These are phyloP conservation scores for Withania somnifera DNA, from an alignment of 305 asterid species.

Conservation along the genomic window DNA sequence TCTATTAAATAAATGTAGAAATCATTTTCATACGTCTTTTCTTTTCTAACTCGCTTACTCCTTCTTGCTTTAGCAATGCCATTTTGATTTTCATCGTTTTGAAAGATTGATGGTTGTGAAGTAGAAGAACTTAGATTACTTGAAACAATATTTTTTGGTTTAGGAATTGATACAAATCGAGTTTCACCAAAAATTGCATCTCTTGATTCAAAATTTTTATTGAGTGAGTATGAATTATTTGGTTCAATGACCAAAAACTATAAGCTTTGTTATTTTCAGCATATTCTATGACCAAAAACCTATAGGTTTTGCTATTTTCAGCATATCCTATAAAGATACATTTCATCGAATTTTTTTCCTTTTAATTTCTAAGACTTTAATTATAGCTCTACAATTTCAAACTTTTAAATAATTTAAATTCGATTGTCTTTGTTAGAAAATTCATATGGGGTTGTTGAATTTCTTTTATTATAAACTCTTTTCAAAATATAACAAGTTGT, in stretches of 20 bases:
- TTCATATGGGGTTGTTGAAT: neutral
- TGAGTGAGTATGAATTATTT: neutral
- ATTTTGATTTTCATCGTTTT: neutral
- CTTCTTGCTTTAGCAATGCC: neutral
- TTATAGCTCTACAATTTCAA: neutral
- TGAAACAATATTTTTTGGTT: neutral
- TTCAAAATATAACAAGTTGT: neutral
- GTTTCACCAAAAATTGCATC: slow-evolving; percentile 2
- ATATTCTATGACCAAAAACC: neutral
- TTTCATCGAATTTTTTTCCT: neutral
- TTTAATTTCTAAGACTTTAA: neutral
- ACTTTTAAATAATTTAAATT: neutral
- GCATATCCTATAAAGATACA: slow-evolving; percentile 1
- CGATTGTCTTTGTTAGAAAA: neutral
- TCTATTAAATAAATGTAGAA: too few species aligned
- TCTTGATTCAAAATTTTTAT: neutral
- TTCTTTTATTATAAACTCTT: neutral
- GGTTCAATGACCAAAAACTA: neutral
- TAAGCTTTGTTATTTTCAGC: neutral
- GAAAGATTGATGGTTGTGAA: neutral
- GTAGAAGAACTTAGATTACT: neutral
- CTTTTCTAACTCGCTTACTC: neutral
- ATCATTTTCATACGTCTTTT: too few species aligned
- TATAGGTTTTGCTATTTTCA: neutral
- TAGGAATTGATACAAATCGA: neutral